A percentile compares a stretch with the other conserved stretches of the same genome.
phyloP scores from a whole-genome alignment of 192 early-diverging fungal species.

The Coemansia sp. region DNA sequence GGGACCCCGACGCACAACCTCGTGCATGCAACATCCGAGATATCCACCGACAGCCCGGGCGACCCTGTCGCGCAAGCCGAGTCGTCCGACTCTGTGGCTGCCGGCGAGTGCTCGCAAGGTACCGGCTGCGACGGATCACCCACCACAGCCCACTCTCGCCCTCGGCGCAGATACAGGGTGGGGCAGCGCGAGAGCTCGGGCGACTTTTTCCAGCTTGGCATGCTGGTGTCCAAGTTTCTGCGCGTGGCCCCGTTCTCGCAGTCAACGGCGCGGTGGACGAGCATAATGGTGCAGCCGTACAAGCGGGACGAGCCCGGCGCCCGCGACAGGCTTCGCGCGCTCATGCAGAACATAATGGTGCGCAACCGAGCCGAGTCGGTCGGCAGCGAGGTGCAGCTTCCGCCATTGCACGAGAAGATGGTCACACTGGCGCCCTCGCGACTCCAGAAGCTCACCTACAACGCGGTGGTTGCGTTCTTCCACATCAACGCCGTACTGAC shows the following conservation, averaged over 20 bases:
- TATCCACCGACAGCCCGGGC: neutral
- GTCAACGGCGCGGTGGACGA: slow-evolving; percentile 48
- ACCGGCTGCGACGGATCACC: neutral
- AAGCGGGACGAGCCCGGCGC: slow-evolving; percentile 55
- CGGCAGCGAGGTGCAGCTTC: slow-evolving; percentile 60
- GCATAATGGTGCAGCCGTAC: slow-evolving; percentile 59
- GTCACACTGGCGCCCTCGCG: slow-evolving; percentile 33
- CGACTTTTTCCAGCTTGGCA: slow-evolving; percentile 58
- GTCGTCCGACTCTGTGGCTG: neutral
- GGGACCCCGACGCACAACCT: slow-evolving; percentile 69
- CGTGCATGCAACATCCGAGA: slow-evolving; percentile 53
- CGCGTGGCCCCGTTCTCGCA: slow-evolving; percentile 64
- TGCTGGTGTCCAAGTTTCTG: slow-evolving; percentile 61
- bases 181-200: slow-evolving; percentile 28
- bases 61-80: neutral
- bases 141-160: neutral
- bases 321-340: slow-evolving; percentile 47
- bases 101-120: neutral
- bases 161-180: slow-evolving; percentile 14
- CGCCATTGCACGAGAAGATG: slow-evolving; percentile 59
- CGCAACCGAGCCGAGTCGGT: slow-evolving; percentile 64
- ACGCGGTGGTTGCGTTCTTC: slow-evolving; percentile 60
- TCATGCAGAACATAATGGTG: slow-evolving; percentile 74
- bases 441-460: slow-evolving; percentile 46
- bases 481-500: slow-evolving; percentile 68